Evolutionary conservation across 495 filamentous ascomycete genomes (phyloP), one percentile per base, ranked within the genome.

Genomic region (Schizothecium vesticola): DNA sequence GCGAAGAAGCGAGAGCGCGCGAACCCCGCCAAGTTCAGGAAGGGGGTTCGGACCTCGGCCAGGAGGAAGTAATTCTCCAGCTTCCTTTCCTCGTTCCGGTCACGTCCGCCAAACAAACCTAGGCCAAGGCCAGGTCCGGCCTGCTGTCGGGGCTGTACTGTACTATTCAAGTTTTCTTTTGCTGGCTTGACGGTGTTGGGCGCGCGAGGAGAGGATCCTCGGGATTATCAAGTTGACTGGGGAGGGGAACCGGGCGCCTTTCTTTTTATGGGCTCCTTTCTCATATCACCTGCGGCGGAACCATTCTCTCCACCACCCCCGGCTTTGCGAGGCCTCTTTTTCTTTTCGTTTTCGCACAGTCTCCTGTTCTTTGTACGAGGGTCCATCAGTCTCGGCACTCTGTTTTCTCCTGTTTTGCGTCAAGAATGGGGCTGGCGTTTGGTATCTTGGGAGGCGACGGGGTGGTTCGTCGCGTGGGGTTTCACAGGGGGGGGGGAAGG

Each of bases 21-120:
- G 16, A 79, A 73, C 56, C 19, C 76, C 1, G 75, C 71, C 59
- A 82, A 73, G 64, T 69, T 70, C 31, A 65, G 73, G 29, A 75
- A 73, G 57, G 73, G 73, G 0, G 60, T 75, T 19, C 31, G 73
- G 56, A 65, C 69, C 22, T 75, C 73, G 16, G 65, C 73, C 1
- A 69, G 73, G 63, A 69, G 66, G 63, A 29, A 70, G 23, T 75
- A 67, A 70, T 64, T 36, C 13, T 19, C 19, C 21, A 19, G 19
- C 56, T 16, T 58, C 23, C 31, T 51, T 55, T 69, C 64, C 8
- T 58, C 10, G 55, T 68, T 56, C n/a, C 21, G n/a, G 61, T 26
- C 11, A 24, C 26, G 7, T 24, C 21, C 8, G 7, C 22, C 21
- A 43, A 7, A 19, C 21, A 43, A 7, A 19, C 4, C 33, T 19